Percentiles rank a stretch among this genome's conserved stretches.
Evolutionary conservation across 345 rosid genomes (phyloP).

Genomic region (Gossypium longicalyx): DNA sequence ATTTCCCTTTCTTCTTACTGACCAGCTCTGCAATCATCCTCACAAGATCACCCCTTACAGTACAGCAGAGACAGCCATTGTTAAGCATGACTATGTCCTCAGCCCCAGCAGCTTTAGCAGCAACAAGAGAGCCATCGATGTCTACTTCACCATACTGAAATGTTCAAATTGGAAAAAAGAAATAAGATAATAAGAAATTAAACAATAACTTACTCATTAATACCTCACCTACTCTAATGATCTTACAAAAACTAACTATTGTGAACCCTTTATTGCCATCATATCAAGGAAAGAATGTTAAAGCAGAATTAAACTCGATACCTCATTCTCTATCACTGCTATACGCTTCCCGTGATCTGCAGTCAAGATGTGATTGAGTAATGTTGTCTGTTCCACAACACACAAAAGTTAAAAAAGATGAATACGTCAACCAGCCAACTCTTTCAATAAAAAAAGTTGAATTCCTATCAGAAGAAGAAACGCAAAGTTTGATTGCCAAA

Average conservation of each 20-base stretch:
- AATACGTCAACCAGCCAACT: background rate
- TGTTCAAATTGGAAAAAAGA: background rate
- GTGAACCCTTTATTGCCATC: background rate
- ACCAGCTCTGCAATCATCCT: slow-evolving; percentile 89
- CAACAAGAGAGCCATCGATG: slow-evolving; percentile 91
- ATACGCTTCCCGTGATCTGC: slow-evolving; percentile 94
- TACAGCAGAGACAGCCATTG: slow-evolving; percentile 96
- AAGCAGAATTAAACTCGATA: slow-evolving; percentile 10
- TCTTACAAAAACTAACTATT: background rate
- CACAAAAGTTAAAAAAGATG: background rate
- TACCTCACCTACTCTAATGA: background rate
- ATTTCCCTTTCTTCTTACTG: slow-evolving; percentile 69
- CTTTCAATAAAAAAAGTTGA: background rate
- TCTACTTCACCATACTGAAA: slow-evolving; percentile 91
- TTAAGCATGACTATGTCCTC: slow-evolving; percentile 93
- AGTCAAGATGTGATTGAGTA: slow-evolving; percentile 88
- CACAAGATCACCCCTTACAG: slow-evolving; percentile 96
- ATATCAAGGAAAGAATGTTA: background rate
- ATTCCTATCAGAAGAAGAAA: no score
- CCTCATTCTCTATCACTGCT: slow-evolving; percentile 98
- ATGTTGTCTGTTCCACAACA: slow-evolving; percentile 63
- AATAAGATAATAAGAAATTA: background rate
- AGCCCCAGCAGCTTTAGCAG: slow-evolving; percentile 80
- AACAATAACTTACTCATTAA: background rate
- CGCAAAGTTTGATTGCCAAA: background rate